Percentiles rank a stretch among this genome's conserved stretches.
These are phyloP conservation scores for Clitopilus hobsonii DNA, from an alignment of 768 basidiomycete genomes.

Conservation along the genomic window DNA sequence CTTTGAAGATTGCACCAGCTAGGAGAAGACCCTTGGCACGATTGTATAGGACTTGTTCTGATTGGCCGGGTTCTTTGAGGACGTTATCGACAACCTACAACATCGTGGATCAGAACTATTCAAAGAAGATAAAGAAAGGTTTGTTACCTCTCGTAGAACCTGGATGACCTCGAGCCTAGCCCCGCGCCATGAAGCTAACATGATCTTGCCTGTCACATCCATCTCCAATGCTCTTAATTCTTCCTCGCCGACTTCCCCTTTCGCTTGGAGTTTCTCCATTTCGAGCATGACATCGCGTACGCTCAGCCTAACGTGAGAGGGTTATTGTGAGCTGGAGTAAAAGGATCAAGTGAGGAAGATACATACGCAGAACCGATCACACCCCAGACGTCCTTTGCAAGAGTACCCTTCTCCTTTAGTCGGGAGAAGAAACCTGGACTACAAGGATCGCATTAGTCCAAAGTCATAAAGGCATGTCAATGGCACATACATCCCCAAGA, in stretches of 20 bases:
- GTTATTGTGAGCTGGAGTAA: no score
- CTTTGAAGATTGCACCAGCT: conserved; percentile 88
- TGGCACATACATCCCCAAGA: conserved; percentile 81
- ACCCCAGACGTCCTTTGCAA: conserved; percentile 96
- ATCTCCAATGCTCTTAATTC: conserved; percentile 82
- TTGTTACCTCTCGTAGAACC: conserved; percentile 65
- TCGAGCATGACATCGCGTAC: conserved; percentile 83
- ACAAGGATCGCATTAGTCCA: conserved; percentile 2
- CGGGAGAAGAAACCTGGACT: conserved; percentile 90
- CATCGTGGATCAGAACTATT: background rate
- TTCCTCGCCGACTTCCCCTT: conserved; percentile 86
- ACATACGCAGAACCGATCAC: conserved; percentile 93
- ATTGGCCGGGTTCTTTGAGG: conserved; percentile 70
- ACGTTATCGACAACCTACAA: conserved; percentile 75
- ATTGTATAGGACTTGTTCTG: conserved; percentile 68
- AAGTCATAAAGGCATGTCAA: conserved; percentile 1
- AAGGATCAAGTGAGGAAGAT: conserved; percentile 4
- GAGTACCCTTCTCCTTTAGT: conserved; percentile 88
- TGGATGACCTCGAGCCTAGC: conserved; percentile 93
- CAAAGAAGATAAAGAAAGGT: background rate
- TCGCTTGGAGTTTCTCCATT: conserved; percentile 86
- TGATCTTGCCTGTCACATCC: conserved; percentile 92
- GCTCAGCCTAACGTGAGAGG: conserved; percentile 59
- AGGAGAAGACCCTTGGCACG: conserved; percentile 91
- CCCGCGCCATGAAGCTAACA: conserved; percentile 97